Conservation (phyloP, 2,329 filamentous ascomycete genomes). For the Aspergillus fructus region DNA sequence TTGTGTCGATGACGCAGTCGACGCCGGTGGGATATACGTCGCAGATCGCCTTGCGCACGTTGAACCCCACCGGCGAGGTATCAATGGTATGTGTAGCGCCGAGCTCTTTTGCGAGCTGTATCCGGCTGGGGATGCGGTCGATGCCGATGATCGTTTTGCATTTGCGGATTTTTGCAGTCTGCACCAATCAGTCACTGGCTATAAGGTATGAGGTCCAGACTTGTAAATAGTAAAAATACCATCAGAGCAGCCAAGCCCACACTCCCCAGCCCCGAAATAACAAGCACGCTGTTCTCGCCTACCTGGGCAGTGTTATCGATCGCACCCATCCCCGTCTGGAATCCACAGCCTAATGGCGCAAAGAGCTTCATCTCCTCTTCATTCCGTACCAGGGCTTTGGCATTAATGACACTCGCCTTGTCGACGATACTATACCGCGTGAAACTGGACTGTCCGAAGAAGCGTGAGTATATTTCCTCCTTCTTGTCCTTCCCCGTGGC, state of each 20-base stretch:
- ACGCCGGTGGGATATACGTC: constrained; percentile 9
- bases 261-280: constrained; percentile 47
- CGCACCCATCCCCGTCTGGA: constrained; percentile 35
- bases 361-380: constrained; percentile 21
- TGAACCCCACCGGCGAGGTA: constrained; percentile 21
- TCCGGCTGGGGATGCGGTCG: constrained; percentile 32
- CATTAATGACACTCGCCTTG: constrained; percentile 11
- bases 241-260: constrained; percentile 50
- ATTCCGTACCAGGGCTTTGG: constrained; percentile 18
- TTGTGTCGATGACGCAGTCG: constrained; percentile 21
- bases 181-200: too few species aligned
- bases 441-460: constrained; percentile 34
- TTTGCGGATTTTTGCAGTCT: constrained; percentile 44
- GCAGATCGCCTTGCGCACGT: constrained; percentile 10
- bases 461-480: constrained; percentile 7
- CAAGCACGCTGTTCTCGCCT: constrained; percentile 36
- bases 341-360: constrained; percentile 29
- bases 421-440: constrained; percentile 24
- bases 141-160: constrained; percentile 41
- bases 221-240: constrained; percentile 22
- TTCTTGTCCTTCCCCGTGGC: background rate
- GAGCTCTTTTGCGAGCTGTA: constrained; percentile 37
- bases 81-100: constrained; percentile 43
- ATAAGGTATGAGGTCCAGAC: too few species aligned
- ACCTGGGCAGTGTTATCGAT: constrained; percentile 43